Percentiles rank a stretch among this genome's conserved stretches.
These are phyloP conservation scores for Prunus mongolica DNA, from an alignment of 306 rosid genomes.

Conservation along the genomic window DNA sequence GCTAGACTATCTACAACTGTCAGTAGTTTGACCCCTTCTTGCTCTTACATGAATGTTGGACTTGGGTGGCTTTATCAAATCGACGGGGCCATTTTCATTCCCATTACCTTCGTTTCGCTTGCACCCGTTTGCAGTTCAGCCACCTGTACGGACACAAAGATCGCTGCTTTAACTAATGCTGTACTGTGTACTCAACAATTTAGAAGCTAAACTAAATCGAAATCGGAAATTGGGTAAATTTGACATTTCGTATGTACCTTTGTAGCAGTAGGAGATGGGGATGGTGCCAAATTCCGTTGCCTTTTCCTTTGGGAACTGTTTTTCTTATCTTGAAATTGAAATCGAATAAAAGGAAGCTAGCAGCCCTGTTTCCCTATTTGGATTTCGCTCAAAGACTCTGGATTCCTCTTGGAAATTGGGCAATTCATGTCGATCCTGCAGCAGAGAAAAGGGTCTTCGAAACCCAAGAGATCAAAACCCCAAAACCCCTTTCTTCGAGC, in stretches of 20 bases:
- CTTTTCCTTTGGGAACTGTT: not conserved
- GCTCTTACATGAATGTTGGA: slow-evolving; percentile 92
- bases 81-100: slow-evolving; percentile 18
- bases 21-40: slow-evolving; percentile 90
- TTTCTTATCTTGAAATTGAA: not conserved
- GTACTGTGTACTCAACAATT: not conserved
- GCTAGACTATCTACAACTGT: slow-evolving; percentile 73
- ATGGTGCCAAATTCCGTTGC: not conserved
- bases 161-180: not conserved
- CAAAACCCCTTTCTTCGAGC: slow-evolving; percentile 16
- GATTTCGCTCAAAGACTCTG: slow-evolving; percentile 49
- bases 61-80: slow-evolving; percentile 49
- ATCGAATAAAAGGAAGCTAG: slow-evolving; percentile 25
- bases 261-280: slow-evolving; percentile 10
- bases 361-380: slow-evolving; percentile 28
- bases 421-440: slow-evolving; percentile 29
- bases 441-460: slow-evolving; percentile 32
- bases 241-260: slow-evolving; percentile 36
- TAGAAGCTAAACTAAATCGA: not conserved
- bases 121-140: slow-evolving; percentile 27
- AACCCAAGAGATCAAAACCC: slow-evolving; percentile 19
- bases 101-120: slow-evolving; percentile 35
- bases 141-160: slow-evolving; percentile 24
- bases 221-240: not conserved
- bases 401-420: slow-evolving; percentile 61